Evolutionary conservation across 2,329 filamentous ascomycete genomes (phyloP).

Genomic region (Apiospora arundinis): DNA sequence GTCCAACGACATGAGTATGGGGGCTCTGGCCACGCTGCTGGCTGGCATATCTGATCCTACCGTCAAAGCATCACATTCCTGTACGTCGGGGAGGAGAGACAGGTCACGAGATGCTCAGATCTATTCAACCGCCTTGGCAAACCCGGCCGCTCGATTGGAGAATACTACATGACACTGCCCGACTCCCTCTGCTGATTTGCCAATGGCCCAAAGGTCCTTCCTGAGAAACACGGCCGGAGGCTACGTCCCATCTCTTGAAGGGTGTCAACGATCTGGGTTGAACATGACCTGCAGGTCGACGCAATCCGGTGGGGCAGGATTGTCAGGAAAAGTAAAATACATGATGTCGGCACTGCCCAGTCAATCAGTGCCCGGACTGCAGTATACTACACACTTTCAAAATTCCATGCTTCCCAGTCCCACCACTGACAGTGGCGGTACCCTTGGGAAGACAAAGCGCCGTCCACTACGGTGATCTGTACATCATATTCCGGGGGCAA

Average conservation of each 20-base stretch:
- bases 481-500: not conserved
- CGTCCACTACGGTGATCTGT: not conserved
- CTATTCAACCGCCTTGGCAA: slow-evolving; percentile 15
- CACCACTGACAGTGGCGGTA: not conserved
- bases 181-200: not conserved
- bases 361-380: not conserved
- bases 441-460: not conserved
- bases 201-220: not conserved
- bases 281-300: slow-evolving; percentile 4
- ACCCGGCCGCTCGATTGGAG: not conserved
- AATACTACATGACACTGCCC: not conserved
- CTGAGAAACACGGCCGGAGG: not conserved
- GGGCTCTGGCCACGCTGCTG: not conserved
- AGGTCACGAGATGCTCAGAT: slow-evolving; percentile 6
- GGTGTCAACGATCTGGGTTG: slow-evolving; percentile 8
- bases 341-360: slow-evolving; percentile 4
- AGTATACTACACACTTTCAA: too few species aligned
- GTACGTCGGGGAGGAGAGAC: not conserved
- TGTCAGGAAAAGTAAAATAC: not conserved
- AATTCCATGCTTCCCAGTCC: not conserved
- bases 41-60: not conserved
- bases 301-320: slow-evolving; percentile 11
- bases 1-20: not conserved
- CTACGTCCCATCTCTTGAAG: not conserved
- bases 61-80: not conserved